Evolutionary conservation across 768 basidiomycete species (phyloP).

Genomic region (Termitomyces sp.): DNA sequence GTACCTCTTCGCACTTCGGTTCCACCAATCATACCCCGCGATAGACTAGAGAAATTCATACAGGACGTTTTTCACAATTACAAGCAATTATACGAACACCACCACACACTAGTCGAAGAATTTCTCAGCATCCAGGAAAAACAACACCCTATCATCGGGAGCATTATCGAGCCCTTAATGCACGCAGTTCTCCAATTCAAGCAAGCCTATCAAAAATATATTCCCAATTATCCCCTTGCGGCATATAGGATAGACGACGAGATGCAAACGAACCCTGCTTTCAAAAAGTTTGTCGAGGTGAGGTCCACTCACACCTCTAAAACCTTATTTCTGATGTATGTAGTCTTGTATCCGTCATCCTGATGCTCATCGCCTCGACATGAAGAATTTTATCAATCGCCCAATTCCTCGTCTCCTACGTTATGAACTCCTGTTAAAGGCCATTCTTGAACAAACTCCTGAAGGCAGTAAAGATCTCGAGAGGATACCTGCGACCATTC

Average conservation of each 20-base stretch:
- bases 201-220: slow-evolving; percentile 89
- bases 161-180: slow-evolving; percentile 79
- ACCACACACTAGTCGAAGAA: slow-evolving; percentile 69
- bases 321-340: background rate
- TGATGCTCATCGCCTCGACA: slow-evolving; percentile 78
- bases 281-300: slow-evolving; percentile 82
- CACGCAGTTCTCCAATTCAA: slow-evolving; percentile 91
- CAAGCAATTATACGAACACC: slow-evolving; percentile 69
- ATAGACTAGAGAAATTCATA: slow-evolving; percentile 73
- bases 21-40: slow-evolving; percentile 75
- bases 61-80: slow-evolving; percentile 89
- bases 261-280: slow-evolving; percentile 73
- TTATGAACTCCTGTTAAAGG: slow-evolving; percentile 81
- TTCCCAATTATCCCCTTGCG: slow-evolving; percentile 88
- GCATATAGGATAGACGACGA: slow-evolving; percentile 86
- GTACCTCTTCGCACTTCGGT: slow-evolving; percentile 71
- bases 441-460: slow-evolving; percentile 76
- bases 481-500: slow-evolving; percentile 79
- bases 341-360: slow-evolving; percentile 57
- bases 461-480: slow-evolving; percentile 74
- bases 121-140: slow-evolving; percentile 86
- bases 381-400: slow-evolving; percentile 91
- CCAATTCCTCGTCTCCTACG: slow-evolving; percentile 88
- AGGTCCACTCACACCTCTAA: slow-evolving; percentile 4
- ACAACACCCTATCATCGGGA: slow-evolving; percentile 75